Conservation (phyloP, 305 asterid genomes). For the Euphrasia arctica region DNA sequence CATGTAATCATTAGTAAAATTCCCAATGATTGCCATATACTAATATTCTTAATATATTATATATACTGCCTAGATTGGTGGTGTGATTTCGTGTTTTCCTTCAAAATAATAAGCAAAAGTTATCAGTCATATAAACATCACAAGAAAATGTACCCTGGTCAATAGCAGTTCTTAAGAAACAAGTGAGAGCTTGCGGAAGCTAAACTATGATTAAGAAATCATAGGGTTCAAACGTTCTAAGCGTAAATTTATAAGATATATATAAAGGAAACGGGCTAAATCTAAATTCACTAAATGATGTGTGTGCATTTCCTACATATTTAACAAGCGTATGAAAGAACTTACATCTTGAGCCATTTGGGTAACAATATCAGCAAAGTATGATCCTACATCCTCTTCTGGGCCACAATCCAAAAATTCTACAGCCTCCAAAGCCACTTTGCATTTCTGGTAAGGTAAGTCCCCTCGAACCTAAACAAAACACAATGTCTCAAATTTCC, state of each 20-base stretch:
- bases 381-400: constrained; percentile 78
- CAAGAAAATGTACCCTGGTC: neutral
- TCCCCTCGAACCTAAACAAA: constrained; percentile 80
- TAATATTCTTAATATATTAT: constrained; percentile 2
- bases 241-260: neutral
- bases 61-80: constrained; percentile 9
- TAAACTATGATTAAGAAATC: constrained; percentile 4
- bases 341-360: constrained; percentile 98
- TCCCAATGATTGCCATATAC: constrained; percentile 2
- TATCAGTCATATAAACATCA: neutral
- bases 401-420: constrained; percentile 65
- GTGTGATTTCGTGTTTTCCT: neutral
- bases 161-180: neutral
- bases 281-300: constrained; percentile 3
- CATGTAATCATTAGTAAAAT: neutral
- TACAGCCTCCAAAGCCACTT: constrained; percentile 78
- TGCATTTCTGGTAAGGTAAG: constrained; percentile 81
- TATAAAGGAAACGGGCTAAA: neutral
- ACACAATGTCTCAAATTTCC: constrained; percentile 17
- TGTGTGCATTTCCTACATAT: neutral
- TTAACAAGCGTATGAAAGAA: constrained; percentile 18
- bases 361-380: constrained; percentile 87
- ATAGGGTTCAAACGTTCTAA: constrained; percentile 5
- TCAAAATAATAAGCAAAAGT: constrained; percentile 6
- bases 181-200: constrained; percentile 14